Evolutionary conservation across 768 basidiomycete species (phyloP), one percentile per base, ranked within the genome.

Genomic region (Chlorophyllum brunneum): DNA sequence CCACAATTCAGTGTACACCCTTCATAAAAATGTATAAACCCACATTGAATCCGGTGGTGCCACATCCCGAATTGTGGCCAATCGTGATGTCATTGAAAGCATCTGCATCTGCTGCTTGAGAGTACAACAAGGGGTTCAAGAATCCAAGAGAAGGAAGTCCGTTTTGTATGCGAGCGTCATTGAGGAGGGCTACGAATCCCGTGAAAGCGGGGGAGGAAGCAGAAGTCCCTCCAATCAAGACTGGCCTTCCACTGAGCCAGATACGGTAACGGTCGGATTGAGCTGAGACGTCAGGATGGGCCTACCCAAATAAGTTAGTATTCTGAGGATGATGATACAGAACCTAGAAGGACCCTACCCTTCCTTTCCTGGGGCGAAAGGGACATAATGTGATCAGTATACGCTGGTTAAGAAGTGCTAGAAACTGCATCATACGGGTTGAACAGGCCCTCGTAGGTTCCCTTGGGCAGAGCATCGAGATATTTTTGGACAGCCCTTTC

Each of bases 251-350:
- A 13, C 59, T 55, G 46, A 75, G 65, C 63, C 73, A 70, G 43
- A 85, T 70, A 18, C 65, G 62, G 72, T 79, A 88, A 33, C 65
- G 58, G 48, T 61, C 56, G 1, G 71, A 69, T 61, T 83, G 84
- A 1, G 85, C 83, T 1, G 84, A 66, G 40, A 88, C 83, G 54
- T 88, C 86, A 2, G 86, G 86, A 54, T 73, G 65, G 24, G 70
- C 85, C 84, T 78, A 40, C 40, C 20, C 8, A 29, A 0, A 22
- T 31, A 24, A 54, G 37, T 30, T 18, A 22, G 26, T 16, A 20
- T 34, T 13, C 34, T 23, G 2, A 40, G 30, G 3, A 8, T 37
- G 16, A 11, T n/a, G 13, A 7, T n/a, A 13, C 18, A 23, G 15
- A 54, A n/a, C n/a, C n/a, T n/a, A n/a, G n/a, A n/a, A n/a, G n/a